Base-by-base conservation (phyloP, 768 basidiomycete genomes). In the Gymnopilus dilepis region DNA sequence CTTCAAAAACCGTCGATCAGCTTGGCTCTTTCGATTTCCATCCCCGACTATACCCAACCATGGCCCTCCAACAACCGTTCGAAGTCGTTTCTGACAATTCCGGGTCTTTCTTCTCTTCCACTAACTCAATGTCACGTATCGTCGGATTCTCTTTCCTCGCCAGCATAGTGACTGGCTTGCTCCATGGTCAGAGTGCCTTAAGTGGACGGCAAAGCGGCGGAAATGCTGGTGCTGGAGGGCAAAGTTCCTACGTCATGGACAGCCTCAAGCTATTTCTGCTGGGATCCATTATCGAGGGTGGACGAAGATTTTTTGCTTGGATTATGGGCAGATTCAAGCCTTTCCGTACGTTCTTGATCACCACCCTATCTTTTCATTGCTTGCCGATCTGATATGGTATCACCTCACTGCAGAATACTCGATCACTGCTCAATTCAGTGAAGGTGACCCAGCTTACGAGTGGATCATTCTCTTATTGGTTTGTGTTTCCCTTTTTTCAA, bases 401-500 rank as follows among this genome's bases (percentile, higher is more conserved):
- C 33, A 22, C n/a, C 33, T 52, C 22, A 50, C 21, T 13, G 26
- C 47, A 80, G 79, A 74, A 58, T 79, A 76, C 57, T 72, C 73
- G 1, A 71, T 80, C 24, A 77, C 77, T 3, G 77, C 75, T 13
- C 70, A 74, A 38, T 80, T 82, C 62, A 61, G 64, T 19, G 65
- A 77, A 51, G 74, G 75, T 1, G 79, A 82, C 65, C 76, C 73
- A 0, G 65, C 77, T 0, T 82, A 79, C 61, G 78, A 80, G 31
- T 82, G 80, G 80, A 68, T 82, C 6, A 56, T 76, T 12, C 69
- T 73, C 12, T 77, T 78, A 56, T 56, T 82, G 61, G 78, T 78
- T 60, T 34, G 73, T 61, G 6, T 37, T n/a, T 13, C 12, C 19
- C 63, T 56, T 11, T 53, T 21, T 24, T 22, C 12, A 17, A n/a